Evolutionary conservation across 352 stramenopile species (phyloP).

Genomic region (Globisporangium cederbergense): DNA sequence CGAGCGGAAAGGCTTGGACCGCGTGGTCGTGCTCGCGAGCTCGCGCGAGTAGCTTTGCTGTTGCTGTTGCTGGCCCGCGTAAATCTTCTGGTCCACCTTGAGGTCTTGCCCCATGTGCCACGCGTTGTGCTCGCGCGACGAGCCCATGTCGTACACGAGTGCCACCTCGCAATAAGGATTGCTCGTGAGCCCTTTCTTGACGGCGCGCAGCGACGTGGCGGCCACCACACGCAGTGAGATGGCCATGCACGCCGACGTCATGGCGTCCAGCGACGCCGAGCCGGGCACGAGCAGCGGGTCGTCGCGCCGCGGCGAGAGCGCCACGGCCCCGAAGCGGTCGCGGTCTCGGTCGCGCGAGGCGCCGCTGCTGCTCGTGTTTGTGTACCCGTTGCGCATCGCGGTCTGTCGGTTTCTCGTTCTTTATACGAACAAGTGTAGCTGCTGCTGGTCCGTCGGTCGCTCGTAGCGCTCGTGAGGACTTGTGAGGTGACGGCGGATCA

Average conservation of each 20-base stretch:
- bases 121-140: constrained; percentile 25
- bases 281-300: constrained; percentile 55
- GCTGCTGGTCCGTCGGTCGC: neutral
- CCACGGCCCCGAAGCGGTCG: constrained; percentile 41
- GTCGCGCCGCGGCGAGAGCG: constrained; percentile 52
- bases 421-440: neutral
- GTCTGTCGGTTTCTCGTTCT: neutral
- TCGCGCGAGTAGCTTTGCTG: constrained; percentile 13
- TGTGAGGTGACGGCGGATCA: neutral
- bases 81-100: constrained; percentile 27
- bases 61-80: constrained; percentile 15
- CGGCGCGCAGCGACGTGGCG: constrained; percentile 50
- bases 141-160: constrained; percentile 55
- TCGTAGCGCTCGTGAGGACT: neutral
- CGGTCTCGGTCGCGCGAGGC: constrained; percentile 1
- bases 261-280: constrained; percentile 56
- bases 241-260: constrained; percentile 51
- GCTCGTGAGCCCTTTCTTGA: constrained; percentile 69
- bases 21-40: constrained; percentile 21
- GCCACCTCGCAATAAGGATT: constrained; percentile 71
- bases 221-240: constrained; percentile 58
- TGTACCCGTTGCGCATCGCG: constrained; percentile 16
- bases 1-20: constrained; percentile 50
- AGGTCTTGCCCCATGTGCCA: constrained; percentile 51
- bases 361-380: constrained; percentile 16